Evolutionary conservation across 768 basidiomycete species (phyloP).

Genomic region (Boletus rex-veris): DNA sequence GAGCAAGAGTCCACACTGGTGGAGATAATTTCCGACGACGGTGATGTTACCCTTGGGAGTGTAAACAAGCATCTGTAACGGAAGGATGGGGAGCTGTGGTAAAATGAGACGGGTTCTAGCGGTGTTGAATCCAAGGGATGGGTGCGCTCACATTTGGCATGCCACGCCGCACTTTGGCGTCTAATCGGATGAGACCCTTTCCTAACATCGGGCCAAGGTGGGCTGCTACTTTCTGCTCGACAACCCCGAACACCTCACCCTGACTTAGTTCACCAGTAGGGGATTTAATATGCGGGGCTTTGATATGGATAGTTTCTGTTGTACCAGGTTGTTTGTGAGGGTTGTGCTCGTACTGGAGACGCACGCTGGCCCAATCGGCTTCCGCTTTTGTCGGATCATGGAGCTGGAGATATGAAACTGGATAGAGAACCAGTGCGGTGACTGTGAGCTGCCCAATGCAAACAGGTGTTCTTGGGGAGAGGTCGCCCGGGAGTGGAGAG

Average conservation of each 20-base stretch:
- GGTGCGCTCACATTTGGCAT: slow-evolving; percentile 52
- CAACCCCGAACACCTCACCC: slow-evolving; percentile 75
- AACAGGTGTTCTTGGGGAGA: slow-evolving; percentile 77
- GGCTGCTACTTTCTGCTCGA: slow-evolving; percentile 83
- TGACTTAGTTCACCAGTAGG: slow-evolving; percentile 50
- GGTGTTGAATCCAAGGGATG: slow-evolving; percentile 12
- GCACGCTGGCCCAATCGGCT: slow-evolving; percentile 65
- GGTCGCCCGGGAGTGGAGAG: slow-evolving; percentile 46
- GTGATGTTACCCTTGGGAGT: slow-evolving; percentile 92
- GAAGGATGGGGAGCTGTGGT: slow-evolving; percentile 71
- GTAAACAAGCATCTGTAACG: slow-evolving; percentile 83
- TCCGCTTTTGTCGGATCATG: slow-evolving; percentile 42
- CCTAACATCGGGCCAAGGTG: slow-evolving; percentile 80
- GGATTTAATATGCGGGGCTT: slow-evolving; percentile 52
- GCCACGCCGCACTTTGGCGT: slow-evolving; percentile 70
- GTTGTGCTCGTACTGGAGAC: slow-evolving; percentile 67
- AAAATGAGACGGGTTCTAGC: slow-evolving; percentile 16
- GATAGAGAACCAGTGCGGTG: slow-evolving; percentile 84
- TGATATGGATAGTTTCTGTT: slow-evolving; percentile 77
- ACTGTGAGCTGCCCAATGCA: slow-evolving; percentile 85
- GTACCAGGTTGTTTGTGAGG: slow-evolving; percentile 45
- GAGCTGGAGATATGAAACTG: slow-evolving; percentile 59
- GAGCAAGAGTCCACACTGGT: slow-evolving; percentile 63
- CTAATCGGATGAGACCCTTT: slow-evolving; percentile 77
- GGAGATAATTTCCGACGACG: slow-evolving; percentile 75